Evolutionary conservation across 169 alveolate species (phyloP).

Genomic region (Plasmodium vivax): DNA sequence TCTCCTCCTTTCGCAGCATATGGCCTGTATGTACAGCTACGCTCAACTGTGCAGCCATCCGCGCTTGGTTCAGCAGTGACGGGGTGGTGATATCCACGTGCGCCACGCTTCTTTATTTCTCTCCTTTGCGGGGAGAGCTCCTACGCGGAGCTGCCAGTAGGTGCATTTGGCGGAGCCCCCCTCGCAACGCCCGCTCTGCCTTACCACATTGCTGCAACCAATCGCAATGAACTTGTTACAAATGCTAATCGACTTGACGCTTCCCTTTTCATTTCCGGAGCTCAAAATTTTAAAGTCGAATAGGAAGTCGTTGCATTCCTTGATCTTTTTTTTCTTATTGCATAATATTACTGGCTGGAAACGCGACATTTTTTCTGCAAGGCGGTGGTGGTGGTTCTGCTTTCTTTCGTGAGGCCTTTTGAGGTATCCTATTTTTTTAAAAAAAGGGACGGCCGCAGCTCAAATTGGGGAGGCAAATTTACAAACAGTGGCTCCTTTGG

Average conservation of each 20-base stretch:
- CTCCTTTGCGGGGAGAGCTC: background rate
- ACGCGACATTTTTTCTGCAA: conserved; percentile 11
- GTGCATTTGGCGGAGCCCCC: background rate
- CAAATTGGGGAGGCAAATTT: background rate
- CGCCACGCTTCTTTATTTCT: background rate
- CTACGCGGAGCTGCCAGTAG: background rate
- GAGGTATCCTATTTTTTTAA: background rate
- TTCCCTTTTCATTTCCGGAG: conserved; percentile 5
- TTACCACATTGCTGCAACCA: conserved; percentile 51
- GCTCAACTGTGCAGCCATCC: background rate
- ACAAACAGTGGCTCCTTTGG: background rate
- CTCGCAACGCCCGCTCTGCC: background rate
- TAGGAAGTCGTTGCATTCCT: background rate
- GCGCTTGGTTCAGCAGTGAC: background rate
- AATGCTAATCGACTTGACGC: conserved; percentile 48
- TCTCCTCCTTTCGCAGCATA: background rate
- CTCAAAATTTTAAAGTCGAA: conserved; percentile 38
- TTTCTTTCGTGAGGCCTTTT: background rate
- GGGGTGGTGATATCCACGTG: background rate
- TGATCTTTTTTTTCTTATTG: conserved; percentile 1
- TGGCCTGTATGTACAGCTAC: background rate
- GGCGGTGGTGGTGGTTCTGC: background rate
- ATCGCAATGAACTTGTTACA: conserved; percentile 47
- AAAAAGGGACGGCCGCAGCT: background rate
- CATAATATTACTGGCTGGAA: conserved; percentile 21